Conservation (phyloP, 2,329 filamentous ascomycete genomes). For the Ciborinia camelliae region DNA sequence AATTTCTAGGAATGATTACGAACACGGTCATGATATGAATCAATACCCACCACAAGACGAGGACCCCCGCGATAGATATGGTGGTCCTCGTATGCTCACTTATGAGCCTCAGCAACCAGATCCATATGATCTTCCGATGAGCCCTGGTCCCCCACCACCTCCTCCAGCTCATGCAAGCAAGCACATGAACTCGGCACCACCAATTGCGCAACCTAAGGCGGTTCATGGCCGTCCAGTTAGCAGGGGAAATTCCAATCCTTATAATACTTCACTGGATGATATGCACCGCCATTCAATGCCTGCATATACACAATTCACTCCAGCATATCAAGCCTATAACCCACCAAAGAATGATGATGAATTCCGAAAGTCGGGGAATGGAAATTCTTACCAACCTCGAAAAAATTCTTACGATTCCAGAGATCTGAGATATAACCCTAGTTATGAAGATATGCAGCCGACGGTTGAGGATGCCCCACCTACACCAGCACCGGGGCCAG, state of each 20-base stretch:
- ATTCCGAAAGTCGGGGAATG: slow-evolving; percentile 27
- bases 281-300: slow-evolving; percentile 31
- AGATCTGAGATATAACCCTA: slow-evolving; percentile 37
- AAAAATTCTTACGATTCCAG: slow-evolving; percentile 38
- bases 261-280: slow-evolving; percentile 27
- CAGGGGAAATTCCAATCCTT: slow-evolving; percentile 23
- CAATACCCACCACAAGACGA: slow-evolving; percentile 8
- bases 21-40: slow-evolving; percentile 25
- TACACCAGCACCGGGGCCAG: slow-evolving; percentile 28
- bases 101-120: slow-evolving; percentile 35
- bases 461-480: slow-evolving; percentile 44
- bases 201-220: slow-evolving; percentile 16
- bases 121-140: slow-evolving; percentile 32
- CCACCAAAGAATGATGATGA: slow-evolving; percentile 30
- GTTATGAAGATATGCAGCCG: slow-evolving; percentile 46
- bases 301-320: slow-evolving; percentile 28
- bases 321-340: slow-evolving; percentile 34
- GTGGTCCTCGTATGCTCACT: slow-evolving; percentile 23
- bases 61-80: slow-evolving; percentile 30
- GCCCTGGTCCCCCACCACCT: slow-evolving; percentile 38
- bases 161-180: slow-evolving; percentile 36
- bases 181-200: slow-evolving; percentile 28
- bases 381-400: slow-evolving; percentile 32
- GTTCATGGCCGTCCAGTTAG: slow-evolving; percentile 13
- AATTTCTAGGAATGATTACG: slow-evolving; percentile 28